Base-by-base conservation (phyloP, 306 rosid genomes). In the Medicago arabica region DNA sequence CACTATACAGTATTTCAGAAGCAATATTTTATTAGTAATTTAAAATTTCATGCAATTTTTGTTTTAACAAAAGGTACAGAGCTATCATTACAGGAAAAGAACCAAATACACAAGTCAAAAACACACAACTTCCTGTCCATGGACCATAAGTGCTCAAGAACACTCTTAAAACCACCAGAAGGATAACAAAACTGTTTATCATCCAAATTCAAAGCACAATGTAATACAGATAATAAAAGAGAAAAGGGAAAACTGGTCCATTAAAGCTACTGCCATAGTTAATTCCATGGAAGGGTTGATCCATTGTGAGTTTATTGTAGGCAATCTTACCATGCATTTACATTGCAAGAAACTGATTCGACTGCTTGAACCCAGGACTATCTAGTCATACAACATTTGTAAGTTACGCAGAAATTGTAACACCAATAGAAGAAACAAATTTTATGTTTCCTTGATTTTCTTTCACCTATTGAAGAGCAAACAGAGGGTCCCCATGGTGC, bases 41-140 rank as follows among this genome's bases (percentile, higher is more conserved):
- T 21, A 49, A 62, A 17, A 43, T 13, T 39, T 8, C 5, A 53
- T 9, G 49, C 25, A 13, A 49, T 28, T 28, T 1, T 43, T 67
- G 6, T 23, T 49, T 9, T 5, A 9, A 16, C 31, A 31, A 17
- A 77, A 31, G 21, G 49, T 34, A 75, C 10, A 46, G 6, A 15
- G 25, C 21, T 59, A 46, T 65, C 53, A 16, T 46, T 39, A 23
- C 67, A 66, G 40, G 38, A 58, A 74, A n/a, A 44, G 44, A 66
- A 44, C 47, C 14, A 65, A 39, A 9, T 11, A 23, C 23, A 36
- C 5, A 16, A 51, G 11, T 19, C 55, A 38, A 64, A 55, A 75
- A 64, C 54, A 51, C 54, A 23, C 34, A 43, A 59, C 69, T 7
- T 73, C 31, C 16, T 23, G 11, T 58, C 68, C 43, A 70, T 15